Percentiles rank a stretch among this genome's conserved stretches.
These are phyloP conservation scores for Pulveroboletus sp. DNA, from an alignment of 768 basidiomycete genomes.

Conservation along the genomic window DNA sequence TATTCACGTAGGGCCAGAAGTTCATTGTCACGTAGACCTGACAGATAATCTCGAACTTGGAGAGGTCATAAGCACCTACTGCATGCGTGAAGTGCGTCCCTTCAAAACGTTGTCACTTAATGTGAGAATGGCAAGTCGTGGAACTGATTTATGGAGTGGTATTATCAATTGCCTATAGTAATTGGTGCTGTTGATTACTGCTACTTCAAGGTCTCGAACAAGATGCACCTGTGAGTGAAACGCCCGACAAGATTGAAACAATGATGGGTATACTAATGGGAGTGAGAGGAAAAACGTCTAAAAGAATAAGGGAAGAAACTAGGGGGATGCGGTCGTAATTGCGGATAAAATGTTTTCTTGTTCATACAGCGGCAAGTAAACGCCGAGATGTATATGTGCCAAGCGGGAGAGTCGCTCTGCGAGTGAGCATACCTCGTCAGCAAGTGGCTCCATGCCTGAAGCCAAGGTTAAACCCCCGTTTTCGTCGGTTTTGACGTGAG, in stretches of 20 bases:
- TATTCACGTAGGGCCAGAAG: conserved; percentile 59
- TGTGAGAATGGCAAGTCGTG: too few species aligned
- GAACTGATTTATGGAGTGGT: conserved; percentile 3
- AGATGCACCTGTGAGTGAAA: conserved; percentile 20
- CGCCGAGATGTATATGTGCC: conserved; percentile 67
- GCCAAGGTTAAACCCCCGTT: conserved; percentile 22
- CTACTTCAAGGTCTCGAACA: conserved; percentile 25
- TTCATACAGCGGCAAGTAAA: conserved; percentile 76
- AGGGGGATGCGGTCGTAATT: conserved; percentile 16
- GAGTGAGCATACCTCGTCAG: conserved; percentile 60
- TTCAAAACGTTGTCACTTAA: too few species aligned
- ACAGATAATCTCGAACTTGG: conserved; percentile 71
- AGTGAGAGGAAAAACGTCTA: conserved; percentile 23
- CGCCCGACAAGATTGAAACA: conserved; percentile 25
- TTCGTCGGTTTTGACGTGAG: conserved; percentile 27
- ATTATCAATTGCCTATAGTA: conserved; percentile 30
- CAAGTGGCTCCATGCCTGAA: conserved; percentile 68
- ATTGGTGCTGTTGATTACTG: conserved; percentile 25
- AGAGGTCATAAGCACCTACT: conserved; percentile 59
- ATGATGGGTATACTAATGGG: conserved; percentile 27
- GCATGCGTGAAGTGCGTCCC: conserved; percentile 77
- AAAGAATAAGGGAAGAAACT: conserved; percentile 12
- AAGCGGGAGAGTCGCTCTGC: conserved; percentile 70
- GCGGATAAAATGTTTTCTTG: conserved; percentile 41
- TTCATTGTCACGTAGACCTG: conserved; percentile 60